Evolutionary conservation across 306 rosid species (phyloP).

Genomic region (Begonia masoniana): DNA sequence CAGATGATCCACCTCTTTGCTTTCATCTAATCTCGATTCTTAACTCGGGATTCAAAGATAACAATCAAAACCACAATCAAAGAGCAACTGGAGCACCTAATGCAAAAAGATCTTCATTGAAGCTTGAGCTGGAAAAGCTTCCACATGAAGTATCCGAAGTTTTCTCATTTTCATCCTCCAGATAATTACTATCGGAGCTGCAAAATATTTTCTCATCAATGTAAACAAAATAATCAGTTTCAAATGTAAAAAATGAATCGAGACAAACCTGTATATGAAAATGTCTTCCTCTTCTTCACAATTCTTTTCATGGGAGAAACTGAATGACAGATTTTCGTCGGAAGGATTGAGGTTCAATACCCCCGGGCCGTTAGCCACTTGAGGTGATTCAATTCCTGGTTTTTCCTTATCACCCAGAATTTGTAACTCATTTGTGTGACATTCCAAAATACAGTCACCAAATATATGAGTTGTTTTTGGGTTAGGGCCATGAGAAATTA

Average conservation of each 20-base stretch:
- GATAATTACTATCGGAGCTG: conserved; percentile 28
- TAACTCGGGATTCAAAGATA: conserved; percentile 10
- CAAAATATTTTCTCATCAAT: conserved; percentile 52
- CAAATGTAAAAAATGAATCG: no score
- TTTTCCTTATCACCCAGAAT: conserved; percentile 34
- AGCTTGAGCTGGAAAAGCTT: conserved; percentile 50
- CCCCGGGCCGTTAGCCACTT: conserved; percentile 15
- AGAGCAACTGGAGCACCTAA: conserved; percentile 34
- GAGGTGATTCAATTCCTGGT: conserved; percentile 23
- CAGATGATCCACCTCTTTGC: conserved; percentile 15
- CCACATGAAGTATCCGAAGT: conserved; percentile 18
- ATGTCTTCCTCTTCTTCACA: conserved; percentile 37
- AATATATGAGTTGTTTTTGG: conserved; percentile 70
- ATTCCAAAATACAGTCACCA: conserved; percentile 83
- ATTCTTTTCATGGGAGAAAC: conserved; percentile 41
- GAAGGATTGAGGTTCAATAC: conserved; percentile 14
- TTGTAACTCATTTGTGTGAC: conserved; percentile 38
- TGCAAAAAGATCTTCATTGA: conserved; percentile 48
- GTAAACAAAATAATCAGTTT: background rate
- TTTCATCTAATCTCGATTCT: conserved; percentile 6
- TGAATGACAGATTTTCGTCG: conserved; percentile 20
- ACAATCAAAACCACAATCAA: conserved; percentile 12
- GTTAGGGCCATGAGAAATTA: conserved; percentile 89
- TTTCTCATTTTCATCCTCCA: conserved; percentile 34
- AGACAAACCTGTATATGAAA: conserved; percentile 41